Base-by-base conservation (phyloP, 2,329 filamentous ascomycete species). In the Fonsecaea nubica region DNA sequence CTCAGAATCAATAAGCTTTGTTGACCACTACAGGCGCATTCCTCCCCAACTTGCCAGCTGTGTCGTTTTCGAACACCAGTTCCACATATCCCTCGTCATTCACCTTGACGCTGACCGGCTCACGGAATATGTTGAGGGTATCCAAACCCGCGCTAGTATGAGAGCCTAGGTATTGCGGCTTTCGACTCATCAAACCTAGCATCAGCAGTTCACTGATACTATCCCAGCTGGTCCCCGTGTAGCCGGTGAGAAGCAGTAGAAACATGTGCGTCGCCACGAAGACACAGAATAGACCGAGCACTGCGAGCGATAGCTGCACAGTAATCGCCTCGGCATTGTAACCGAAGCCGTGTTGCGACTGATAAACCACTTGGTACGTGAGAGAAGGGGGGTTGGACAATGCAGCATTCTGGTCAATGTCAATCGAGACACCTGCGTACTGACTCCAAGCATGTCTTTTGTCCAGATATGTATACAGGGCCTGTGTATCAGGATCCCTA, bases 181-280 rank as follows among this genome's bases (percentile, higher is more conserved):
- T 48, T 12, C 42, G 42, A 9, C 42, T 48, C 42, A 48, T 48
- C 42, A 48, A 48, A 18, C 42, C 42, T 18, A 67, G 65, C 54
- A 67, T 61, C 30, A 65, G 4, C n/a, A 67, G 30, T 33, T 67
- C 65, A 25, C 40, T 45, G 36, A 65, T 56, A 13, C 62, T 59
- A 36, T 67, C 62, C 65, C 65, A 67, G 32, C 62, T 67, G 50
- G n/a, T 55, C 7, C 38, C 50, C 33, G 38, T 36, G 7, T n/a
- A 13, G 40, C 65, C 62, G 13, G 62, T 60, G 21, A 60, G 8
- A 35, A 60, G 7, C 21, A 38, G 54, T 18, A 48, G 53, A 18
- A 64, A 21, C 10, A 67, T 55, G 40, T 61, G 58, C n/a, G n/a
- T 36, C 33, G 52, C 10, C 2, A 57, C 50, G 4, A 61, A 18